phyloP scores from a whole-genome alignment of 768 basidiomycete species.

The Russula lepida region DNA sequence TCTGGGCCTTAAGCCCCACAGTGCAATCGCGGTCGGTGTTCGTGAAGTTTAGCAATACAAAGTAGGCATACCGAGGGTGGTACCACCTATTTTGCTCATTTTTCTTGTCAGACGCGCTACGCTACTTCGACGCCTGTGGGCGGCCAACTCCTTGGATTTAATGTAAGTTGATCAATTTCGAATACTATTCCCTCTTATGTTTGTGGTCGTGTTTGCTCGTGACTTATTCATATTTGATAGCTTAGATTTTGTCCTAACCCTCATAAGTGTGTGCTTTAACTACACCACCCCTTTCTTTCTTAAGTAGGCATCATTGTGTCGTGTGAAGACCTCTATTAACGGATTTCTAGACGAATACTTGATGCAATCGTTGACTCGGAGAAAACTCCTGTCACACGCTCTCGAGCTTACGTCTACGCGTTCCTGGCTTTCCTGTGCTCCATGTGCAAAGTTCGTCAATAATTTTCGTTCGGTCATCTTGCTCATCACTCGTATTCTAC shows the following conservation, averaged over 20 bases:
- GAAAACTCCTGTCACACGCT: conserved; percentile 42
- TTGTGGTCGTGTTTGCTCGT: background rate
- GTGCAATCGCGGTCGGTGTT: conserved; percentile 61
- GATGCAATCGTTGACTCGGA: conserved; percentile 44
- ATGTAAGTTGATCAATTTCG: conserved; percentile 18
- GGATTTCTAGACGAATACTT: conserved; percentile 39
- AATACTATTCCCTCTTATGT: background rate
- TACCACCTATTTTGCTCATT: background rate
- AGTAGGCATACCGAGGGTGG: conserved; percentile 5
- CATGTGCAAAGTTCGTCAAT: conserved; percentile 39
- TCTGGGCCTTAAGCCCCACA: conserved; percentile 64
- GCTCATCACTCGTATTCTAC: background rate
- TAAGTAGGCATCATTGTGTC: conserved; percentile 30
- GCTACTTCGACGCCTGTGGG: conserved; percentile 37
- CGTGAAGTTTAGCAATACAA: conserved; percentile 32
- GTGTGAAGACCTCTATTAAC: background rate
- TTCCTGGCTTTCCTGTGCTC: conserved; percentile 62
- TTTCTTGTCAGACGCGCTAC: conserved; percentile 25
- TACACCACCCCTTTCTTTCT: conserved; percentile 83
- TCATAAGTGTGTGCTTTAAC: conserved; percentile 63
- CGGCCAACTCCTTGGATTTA: conserved; percentile 40
- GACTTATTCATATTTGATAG: conserved; percentile 4
- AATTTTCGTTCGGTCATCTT: background rate
- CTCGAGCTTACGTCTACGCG: conserved; percentile 70
- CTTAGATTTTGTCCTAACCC: conserved; percentile 59